Base-by-base conservation (phyloP, 2,329 filamentous ascomycete species). In the Nemania serpens region DNA sequence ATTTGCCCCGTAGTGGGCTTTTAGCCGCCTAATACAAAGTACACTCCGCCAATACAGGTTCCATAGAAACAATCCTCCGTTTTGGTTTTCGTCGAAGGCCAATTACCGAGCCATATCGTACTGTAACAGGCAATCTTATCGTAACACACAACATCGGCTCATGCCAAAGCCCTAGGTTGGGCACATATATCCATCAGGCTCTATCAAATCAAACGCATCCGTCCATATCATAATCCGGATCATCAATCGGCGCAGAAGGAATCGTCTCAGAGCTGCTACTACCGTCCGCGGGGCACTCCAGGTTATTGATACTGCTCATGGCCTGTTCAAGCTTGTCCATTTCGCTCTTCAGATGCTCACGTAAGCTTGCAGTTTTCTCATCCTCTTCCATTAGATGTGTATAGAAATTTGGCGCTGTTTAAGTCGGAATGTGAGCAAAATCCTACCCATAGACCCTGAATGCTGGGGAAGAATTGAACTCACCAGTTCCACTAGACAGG, bases 381-480 rank as follows among this genome's bases (percentile, higher is more conserved):
- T 83, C 80, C 55, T 84, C 81, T 20, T 78, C 80, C 81, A 84
- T 82, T 5, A 83, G 73, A 17, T 70, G 72, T 53, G 74, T 71
- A 58, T 78, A 83, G 2, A 76, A 46, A n/a, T 70, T 73, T 11
- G 70, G 68, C 5, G 70, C 71, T 73, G 48, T 51, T 17, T 3
- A 36, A 20, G 10, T 22, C 9, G 5, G 15, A 33, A 12, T 33
- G 11, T 64, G 10, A 64, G 43, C 12, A 34, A 47, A 37, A 43
- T 18, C 20, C 12, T 15, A 29, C 25, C 25, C 25, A 48, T n/a
- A 12, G 5, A 37, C 2, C 13, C 29, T 10, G 15, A 13, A 34
- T 39, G 36, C 5, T 13, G 39, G 12, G 47, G n/a, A 45, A 58
- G 22, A 18, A 36, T 47, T 49, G 22, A 39, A 70, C 73, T 69